These are phyloP conservation scores for Ambrosiella beaveri DNA, from an alignment of 2,329 filamentous ascomycete genomes.

Conservation along the genomic window DNA sequence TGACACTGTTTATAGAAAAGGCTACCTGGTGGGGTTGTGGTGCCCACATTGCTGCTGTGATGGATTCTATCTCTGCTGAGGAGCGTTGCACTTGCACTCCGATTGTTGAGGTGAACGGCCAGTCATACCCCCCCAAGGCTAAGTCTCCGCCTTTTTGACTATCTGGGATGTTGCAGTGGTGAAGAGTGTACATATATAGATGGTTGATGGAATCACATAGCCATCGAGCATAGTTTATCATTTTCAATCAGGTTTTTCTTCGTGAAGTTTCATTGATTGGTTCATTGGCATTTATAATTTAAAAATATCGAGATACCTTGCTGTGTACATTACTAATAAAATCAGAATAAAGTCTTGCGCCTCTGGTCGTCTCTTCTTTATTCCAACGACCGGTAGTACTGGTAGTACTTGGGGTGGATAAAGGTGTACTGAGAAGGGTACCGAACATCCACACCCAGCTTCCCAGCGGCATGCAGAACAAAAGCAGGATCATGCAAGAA, in stretches of 20 bases:
- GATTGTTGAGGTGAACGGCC: slow-evolving; percentile 40
- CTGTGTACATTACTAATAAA: not conserved
- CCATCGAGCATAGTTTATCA: not conserved
- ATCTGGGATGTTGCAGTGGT: not conserved
- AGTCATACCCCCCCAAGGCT: slow-evolving; percentile 46
- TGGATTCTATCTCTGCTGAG: slow-evolving; percentile 38
- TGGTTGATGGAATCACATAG: not conserved
- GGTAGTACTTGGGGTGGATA: slow-evolving; percentile 17
- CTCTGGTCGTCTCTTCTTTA: not conserved
- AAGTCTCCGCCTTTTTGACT: slow-evolving; percentile 16
- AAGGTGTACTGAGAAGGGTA: slow-evolving; percentile 51
- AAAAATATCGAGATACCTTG: no score
- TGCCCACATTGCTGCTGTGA: slow-evolving; percentile 40
- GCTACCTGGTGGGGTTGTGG: slow-evolving; percentile 50
- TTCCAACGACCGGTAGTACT: not conserved
- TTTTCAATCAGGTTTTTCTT: no score
- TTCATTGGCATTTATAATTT: not conserved
- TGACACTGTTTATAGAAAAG: slow-evolving; percentile 27
- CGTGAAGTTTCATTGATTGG: no score
- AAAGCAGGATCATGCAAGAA: slow-evolving; percentile 72
- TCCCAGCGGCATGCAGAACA: slow-evolving; percentile 54
- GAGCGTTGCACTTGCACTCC: slow-evolving; percentile 51
- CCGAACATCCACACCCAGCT: slow-evolving; percentile 52
- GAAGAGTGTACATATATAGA: not conserved
- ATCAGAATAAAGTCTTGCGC: no score